Evolutionary conservation across 1,284 basidiomycete species (phyloP), one percentile per base, ranked within the genome.

Genomic region (Ceratobasidium papillatum): DNA sequence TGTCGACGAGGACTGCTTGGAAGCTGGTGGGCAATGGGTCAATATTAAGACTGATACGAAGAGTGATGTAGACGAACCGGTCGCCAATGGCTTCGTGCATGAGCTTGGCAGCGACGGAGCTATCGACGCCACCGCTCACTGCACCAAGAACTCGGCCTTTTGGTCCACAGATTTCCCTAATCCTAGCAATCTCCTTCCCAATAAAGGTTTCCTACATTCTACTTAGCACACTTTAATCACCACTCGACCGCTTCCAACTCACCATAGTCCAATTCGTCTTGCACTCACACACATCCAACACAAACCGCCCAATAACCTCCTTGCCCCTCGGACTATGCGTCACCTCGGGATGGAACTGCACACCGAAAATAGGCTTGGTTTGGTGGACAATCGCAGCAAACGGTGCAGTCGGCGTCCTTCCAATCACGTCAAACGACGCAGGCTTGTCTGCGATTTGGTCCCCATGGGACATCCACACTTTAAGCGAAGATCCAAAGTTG

Each of bases 401-500:
- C 0, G 97, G 97, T 0, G 97, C 96, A 0, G 92, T 93, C 36
- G 88, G 84, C 0, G 98, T 99, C 74, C 87, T 87, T 7, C 95
- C 98, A 78, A 99, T 93, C 78, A 94, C 88, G 80, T 94, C 90
- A 84, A 99, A 99, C 79, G 92, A 85, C 0, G 90, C 85, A 25
- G 98, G 98, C 8, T 93, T 86, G 74, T 87, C 88, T 43, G 90
- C 92, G 62, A 99, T 88, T 80, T 98, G 95, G 83, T 99, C 98
- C 25, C 97, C 97, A 82, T 99, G 98, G 43, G 96, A 98, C 98
- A 99, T 99, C 98, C 98, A 99, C 47, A 99, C 97, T 93, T 97
- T 58, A 41, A 69, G 66, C 38, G 66, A 69, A 2, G 66, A 58
- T 25, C 66, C 66, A 58, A 69, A 69, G 22, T 54, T 54, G 25